These are phyloP conservation scores for Rubia peregrina DNA, from an alignment of 305 asterid genomes.

Conservation along the genomic window DNA sequence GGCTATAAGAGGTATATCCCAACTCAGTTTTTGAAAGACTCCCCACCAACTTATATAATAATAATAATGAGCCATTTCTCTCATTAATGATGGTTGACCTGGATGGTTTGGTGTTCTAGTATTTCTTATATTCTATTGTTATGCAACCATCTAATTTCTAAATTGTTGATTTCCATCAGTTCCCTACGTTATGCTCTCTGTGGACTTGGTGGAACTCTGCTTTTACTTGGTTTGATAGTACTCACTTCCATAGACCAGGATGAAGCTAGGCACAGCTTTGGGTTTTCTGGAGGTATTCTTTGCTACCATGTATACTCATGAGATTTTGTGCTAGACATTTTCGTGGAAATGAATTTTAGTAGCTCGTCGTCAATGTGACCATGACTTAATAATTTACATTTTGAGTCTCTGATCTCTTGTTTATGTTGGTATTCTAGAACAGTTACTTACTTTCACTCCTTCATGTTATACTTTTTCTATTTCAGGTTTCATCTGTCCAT, in stretches of 20 bases:
- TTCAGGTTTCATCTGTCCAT: slow-evolving; percentile 94
- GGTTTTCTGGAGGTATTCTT: slow-evolving; percentile 71
- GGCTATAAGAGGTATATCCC: background rate
- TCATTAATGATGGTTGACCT: background rate
- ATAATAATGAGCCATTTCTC: background rate
- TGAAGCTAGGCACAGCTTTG: slow-evolving; percentile 82
- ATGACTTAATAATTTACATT: background rate
- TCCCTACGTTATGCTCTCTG: slow-evolving; percentile 49
- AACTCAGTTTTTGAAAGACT: background rate
- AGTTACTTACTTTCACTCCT: background rate
- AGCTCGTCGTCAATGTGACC: background rate
- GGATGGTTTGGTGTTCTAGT: slow-evolving; percentile 1
- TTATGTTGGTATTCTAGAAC: background rate
- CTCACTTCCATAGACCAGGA: slow-evolving; percentile 79
- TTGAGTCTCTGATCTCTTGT: background rate
- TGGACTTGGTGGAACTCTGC: slow-evolving; percentile 61
- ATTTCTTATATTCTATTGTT: background rate
- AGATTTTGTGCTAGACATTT: background rate
- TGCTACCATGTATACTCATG: background rate
- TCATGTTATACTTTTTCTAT: background rate
- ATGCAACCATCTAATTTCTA: background rate
- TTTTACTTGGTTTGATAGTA: slow-evolving; percentile 47
- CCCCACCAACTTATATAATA: background rate
- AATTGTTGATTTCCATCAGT: slow-evolving; percentile 35
- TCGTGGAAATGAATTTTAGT: background rate